Conservation (phyloP, 306 rosid genomes). For the Alnus glutinosa region DNA sequence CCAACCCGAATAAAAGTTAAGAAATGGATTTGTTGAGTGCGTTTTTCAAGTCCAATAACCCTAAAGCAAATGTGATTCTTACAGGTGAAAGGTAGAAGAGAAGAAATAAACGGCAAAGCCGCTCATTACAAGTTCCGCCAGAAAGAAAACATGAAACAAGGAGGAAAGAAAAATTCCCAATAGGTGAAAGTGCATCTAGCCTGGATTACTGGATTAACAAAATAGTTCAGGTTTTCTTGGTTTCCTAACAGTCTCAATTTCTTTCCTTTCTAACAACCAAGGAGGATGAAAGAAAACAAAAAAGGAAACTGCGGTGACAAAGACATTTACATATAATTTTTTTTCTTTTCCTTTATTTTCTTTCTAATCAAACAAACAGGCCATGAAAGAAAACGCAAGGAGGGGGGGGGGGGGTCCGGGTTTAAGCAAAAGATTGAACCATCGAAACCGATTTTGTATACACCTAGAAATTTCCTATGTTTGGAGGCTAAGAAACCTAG, state of each 20-base stretch:
- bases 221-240: no score
- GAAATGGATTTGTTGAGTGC: neutral
- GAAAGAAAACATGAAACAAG: neutral
- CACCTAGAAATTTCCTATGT: neutral
- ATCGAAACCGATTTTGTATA: neutral
- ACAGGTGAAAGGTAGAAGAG: neutral
- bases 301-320: no score
- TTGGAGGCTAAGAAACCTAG: neutral
- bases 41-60: neutral
- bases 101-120: neutral
- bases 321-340: no score
- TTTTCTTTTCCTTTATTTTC: no score
- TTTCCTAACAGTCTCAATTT: neutral
- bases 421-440: neutral
- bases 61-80: neutral
- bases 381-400: constrained; percentile 2
- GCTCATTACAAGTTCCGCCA: neutral
- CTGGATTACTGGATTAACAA: neutral
- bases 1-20: neutral
- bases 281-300: no score
- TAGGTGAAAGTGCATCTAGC: neutral
- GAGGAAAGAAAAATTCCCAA: neutral
- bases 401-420: neutral
- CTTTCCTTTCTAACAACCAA: neutral
- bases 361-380: no score